A percentile compares a stretch with the other conserved stretches of the same genome.
Conservation (phyloP, 176 grass and related monocot species). For the Hordeum marinum region DNA sequence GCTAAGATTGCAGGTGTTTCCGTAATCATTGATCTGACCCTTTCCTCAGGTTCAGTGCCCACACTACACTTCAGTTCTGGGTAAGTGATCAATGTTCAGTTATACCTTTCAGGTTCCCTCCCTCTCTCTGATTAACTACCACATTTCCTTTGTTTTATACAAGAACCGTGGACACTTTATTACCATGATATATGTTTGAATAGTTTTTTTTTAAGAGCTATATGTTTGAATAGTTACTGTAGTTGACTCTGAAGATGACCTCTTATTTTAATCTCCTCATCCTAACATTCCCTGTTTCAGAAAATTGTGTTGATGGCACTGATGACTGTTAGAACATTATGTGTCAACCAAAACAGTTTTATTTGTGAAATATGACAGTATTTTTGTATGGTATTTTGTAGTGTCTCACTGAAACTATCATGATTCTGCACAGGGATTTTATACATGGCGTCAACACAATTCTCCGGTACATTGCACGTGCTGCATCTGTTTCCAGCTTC, state of each 20-base stretch:
- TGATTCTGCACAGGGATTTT: constrained; percentile 33
- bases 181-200: not conserved
- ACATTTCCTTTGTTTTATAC: not conserved
- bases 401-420: not conserved
- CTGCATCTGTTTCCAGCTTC: constrained; percentile 45
- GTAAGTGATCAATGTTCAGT: constrained; percentile 10
- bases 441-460: constrained; percentile 59
- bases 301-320: not conserved
- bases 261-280: not conserved
- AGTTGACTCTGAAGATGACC: not conserved
- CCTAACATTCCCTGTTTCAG: not conserved
- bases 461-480: constrained; percentile 44
- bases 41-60: constrained; percentile 43
- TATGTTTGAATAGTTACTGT: not conserved
- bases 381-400: not conserved
- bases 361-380: not conserved
- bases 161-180: not conserved
- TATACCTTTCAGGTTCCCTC: not conserved
- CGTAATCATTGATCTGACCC: constrained; percentile 7
- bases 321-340: not conserved
- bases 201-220: too few relatives aligned
- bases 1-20: too few relatives aligned
- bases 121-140: not conserved
- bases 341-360: too few relatives aligned
- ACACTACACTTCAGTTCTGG: constrained; percentile 48